Conservation (phyloP, 2,329 filamentous ascomycete genomes). For the Cercospora berteroae region DNA sequence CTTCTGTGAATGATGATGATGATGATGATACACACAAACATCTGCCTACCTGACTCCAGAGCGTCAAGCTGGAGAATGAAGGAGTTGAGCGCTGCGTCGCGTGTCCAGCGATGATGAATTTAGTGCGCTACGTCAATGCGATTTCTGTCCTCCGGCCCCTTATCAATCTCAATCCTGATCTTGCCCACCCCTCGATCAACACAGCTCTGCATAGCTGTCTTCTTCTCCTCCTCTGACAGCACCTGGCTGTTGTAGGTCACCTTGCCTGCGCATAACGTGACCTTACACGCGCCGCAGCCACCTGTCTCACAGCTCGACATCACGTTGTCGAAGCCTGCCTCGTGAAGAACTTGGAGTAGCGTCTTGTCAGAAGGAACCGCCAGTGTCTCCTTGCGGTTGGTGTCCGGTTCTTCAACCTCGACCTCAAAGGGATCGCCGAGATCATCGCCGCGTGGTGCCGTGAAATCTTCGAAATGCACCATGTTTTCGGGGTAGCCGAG, state of each 20-base stretch:
- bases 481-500: conserved; percentile 50
- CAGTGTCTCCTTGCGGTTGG: conserved; percentile 41
- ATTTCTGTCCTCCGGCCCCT: not conserved
- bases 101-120: not conserved
- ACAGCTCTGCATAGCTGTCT: conserved; percentile 40
- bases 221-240: conserved; percentile 41
- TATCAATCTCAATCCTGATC: conserved; percentile 29
- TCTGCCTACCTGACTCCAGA: not conserved
- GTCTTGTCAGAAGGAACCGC: conserved; percentile 45
- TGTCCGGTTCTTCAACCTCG: conserved; percentile 47
- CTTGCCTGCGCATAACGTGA: conserved; percentile 41
- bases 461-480: conserved; percentile 62
- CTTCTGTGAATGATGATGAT: not conserved
- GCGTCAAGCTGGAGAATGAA: not conserved
- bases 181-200: conserved; percentile 38
- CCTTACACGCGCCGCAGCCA: conserved; percentile 46
- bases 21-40: too few relatives aligned
- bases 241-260: conserved; percentile 44
- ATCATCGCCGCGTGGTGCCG: conserved; percentile 42
- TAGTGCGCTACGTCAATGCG: not conserved
- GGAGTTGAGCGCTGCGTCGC: not conserved
- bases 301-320: conserved; percentile 46
- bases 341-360: conserved; percentile 44
- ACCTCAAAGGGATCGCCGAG: conserved; percentile 61
- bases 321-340: conserved; percentile 44